Percentiles rank a stretch among this genome's conserved stretches.
phyloP scores from a whole-genome alignment of 1,284 basidiomycete species.

The Amylostereum chailletii region DNA sequence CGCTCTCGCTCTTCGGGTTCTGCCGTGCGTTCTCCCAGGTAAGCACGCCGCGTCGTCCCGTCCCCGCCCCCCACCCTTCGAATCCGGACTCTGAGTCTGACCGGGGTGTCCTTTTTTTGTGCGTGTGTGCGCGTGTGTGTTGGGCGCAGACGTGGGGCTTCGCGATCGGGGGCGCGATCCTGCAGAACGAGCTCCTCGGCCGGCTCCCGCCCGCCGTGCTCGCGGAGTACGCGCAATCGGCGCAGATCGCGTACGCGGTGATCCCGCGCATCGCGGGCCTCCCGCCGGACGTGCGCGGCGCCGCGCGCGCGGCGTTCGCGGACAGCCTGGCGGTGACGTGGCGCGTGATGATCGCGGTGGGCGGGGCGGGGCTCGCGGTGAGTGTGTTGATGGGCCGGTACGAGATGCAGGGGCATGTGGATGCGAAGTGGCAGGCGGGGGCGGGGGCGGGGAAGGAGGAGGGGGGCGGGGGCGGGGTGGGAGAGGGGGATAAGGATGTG shows the following conservation, averaged over 20 bases:
- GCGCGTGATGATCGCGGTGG: slow-evolving; percentile 5
- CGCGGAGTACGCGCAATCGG: slow-evolving; percentile 14
- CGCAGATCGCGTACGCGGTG: slow-evolving; percentile 12
- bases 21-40: slow-evolving; percentile 24
- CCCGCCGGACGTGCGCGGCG: not conserved
- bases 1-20: slow-evolving; percentile 28
- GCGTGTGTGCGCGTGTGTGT: too few species aligned
- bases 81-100: not conserved
- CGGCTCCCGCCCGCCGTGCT: slow-evolving; percentile 18
- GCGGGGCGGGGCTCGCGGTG: not conserved
- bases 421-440: not conserved
- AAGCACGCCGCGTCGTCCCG: slow-evolving; percentile 1
- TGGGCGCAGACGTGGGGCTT: slow-evolving; percentile 22
- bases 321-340: slow-evolving; percentile 3
- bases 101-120: too few species aligned
- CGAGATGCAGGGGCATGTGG: not conserved
- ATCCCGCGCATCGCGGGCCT: slow-evolving; percentile 4
- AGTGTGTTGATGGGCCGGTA: slow-evolving; percentile 1
- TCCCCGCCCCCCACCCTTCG: not conserved
- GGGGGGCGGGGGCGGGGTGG: too few species aligned
- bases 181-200: slow-evolving; percentile 21
- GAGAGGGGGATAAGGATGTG: too few species aligned
- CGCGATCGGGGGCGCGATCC: slow-evolving; percentile 20
- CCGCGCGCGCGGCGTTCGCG: slow-evolving; percentile 4
- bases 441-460: not conserved